A percentile compares a stretch with the other conserved stretches of the same genome.
These are phyloP conservation scores for Globisporangium heterothallicum DNA, from an alignment of 352 stramenopile genomes.

Conservation along the genomic window DNA sequence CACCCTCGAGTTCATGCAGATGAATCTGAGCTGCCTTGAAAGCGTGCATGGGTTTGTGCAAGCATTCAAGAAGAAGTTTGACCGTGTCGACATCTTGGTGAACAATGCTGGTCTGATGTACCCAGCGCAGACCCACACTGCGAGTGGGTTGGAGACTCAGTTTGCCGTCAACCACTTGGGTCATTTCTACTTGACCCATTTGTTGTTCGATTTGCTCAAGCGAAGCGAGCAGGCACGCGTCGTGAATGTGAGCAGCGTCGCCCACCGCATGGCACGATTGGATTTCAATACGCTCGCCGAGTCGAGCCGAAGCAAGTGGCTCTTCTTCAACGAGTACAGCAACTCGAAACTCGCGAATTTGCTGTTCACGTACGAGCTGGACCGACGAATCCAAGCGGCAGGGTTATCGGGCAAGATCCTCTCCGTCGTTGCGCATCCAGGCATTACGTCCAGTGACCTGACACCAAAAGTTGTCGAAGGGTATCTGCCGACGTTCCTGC, in stretches of 20 bases:
- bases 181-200: conserved; percentile 47
- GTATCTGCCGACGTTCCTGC: conserved; percentile 20
- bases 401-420: conserved; percentile 22
- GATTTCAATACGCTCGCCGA: conserved; percentile 24
- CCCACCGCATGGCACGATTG: conserved; percentile 23
- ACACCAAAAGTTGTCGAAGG: conserved; percentile 16
- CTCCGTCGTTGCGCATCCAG: conserved; percentile 22
- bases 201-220: conserved; percentile 49
- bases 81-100: conserved; percentile 44
- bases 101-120: conserved; percentile 57
- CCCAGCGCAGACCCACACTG: conserved; percentile 25
- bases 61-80: conserved; percentile 28
- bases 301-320: conserved; percentile 20
- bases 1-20: conserved; percentile 30
- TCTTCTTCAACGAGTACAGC: conserved; percentile 42
- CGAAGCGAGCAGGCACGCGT: conserved; percentile 19
- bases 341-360: conserved; percentile 41
- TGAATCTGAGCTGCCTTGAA: conserved; percentile 38
- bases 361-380: conserved; percentile 42
- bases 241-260: conserved; percentile 35
- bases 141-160: conserved; percentile 42
- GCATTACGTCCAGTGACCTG: conserved; percentile 19
- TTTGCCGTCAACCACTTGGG: conserved; percentile 61
- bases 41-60: conserved; percentile 31
- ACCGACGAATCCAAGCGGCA: conserved; percentile 21